phyloP scores from a whole-genome alignment of 768 basidiomycete species.

The Sporobolomyces phaffii region DNA sequence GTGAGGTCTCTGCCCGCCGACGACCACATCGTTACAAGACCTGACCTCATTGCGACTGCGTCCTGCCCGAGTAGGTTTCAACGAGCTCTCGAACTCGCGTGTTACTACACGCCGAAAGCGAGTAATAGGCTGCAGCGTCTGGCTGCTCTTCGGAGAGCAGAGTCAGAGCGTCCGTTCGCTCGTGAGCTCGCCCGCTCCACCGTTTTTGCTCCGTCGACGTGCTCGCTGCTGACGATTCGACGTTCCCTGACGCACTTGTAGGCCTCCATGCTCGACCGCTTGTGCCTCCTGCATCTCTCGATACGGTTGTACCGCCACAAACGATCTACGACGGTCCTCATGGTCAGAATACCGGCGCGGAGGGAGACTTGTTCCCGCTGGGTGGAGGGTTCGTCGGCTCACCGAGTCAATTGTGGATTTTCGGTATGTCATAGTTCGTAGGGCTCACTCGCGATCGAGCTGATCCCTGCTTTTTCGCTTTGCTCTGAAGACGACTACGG shows the following conservation, averaged over 20 bases:
- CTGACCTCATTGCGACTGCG: background rate
- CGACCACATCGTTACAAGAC: too few relatives aligned
- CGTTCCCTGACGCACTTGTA: background rate
- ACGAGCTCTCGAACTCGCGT: constrained; percentile 29
- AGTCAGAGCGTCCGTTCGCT: background rate
- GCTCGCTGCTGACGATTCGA: background rate
- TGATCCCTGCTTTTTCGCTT: too few relatives aligned
- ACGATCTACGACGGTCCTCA: background rate
- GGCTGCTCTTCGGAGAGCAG: background rate
- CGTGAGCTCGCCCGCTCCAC: background rate
- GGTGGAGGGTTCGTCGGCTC: background rate
- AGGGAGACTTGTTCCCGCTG: background rate
- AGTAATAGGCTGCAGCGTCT: constrained; percentile 12
- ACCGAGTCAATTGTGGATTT: constrained; percentile 20
- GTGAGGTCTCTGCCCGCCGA: constrained; percentile 1
- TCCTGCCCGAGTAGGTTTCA: constrained; percentile 26
- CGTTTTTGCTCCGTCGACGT: background rate
- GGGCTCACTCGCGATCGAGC: background rate
- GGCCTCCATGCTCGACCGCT: background rate
- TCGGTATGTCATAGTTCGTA: constrained; percentile 1
- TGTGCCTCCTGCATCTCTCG: background rate
- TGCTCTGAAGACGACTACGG: constrained; percentile 17
- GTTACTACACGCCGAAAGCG: constrained; percentile 31
- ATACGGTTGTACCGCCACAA: background rate
- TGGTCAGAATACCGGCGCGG: background rate